phyloP scores from a whole-genome alignment of 192 early-diverging fungal genomes.

The Entomortierella chlamydospora region DNA sequence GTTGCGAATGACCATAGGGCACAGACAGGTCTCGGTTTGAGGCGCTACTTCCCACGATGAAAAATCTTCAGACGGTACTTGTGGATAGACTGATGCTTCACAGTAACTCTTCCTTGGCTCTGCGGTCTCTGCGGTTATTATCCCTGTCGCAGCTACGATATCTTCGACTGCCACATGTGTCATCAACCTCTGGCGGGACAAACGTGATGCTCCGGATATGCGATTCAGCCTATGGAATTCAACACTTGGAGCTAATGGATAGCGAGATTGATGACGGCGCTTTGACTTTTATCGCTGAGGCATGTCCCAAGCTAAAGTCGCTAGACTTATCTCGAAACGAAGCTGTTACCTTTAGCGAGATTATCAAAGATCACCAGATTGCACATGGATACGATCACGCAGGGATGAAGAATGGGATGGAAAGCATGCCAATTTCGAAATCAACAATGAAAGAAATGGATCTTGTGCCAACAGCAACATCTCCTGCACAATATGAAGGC shows the following conservation, averaged over 20 bases:
- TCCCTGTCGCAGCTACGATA: slow-evolving; percentile 5
- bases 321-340: slow-evolving; percentile 47
- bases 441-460: neutral
- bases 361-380: neutral
- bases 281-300: slow-evolving; percentile 9
- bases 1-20: slow-evolving; percentile 9
- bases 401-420: neutral
- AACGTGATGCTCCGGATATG: slow-evolving; percentile 13
- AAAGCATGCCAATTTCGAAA: neutral
- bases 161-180: slow-evolving; percentile 26
- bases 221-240: slow-evolving; percentile 1
- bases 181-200: slow-evolving; percentile 10
- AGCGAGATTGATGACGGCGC: slow-evolving; percentile 32
- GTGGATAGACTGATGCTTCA: slow-evolving; percentile 36
- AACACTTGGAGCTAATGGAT: slow-evolving; percentile 33
- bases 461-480: neutral
- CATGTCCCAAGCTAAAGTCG: slow-evolving; percentile 21
- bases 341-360: slow-evolving; percentile 15
- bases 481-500: neutral
- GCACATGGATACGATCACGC: neutral
- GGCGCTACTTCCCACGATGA: slow-evolving; percentile 15
- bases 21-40: slow-evolving; percentile 16
- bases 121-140: slow-evolving; percentile 7
- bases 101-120: neutral
- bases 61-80: slow-evolving; percentile 20